These are phyloP conservation scores for Phialophora expanda DNA, from an alignment of 2,329 filamentous ascomycete species.

Conservation along the genomic window DNA sequence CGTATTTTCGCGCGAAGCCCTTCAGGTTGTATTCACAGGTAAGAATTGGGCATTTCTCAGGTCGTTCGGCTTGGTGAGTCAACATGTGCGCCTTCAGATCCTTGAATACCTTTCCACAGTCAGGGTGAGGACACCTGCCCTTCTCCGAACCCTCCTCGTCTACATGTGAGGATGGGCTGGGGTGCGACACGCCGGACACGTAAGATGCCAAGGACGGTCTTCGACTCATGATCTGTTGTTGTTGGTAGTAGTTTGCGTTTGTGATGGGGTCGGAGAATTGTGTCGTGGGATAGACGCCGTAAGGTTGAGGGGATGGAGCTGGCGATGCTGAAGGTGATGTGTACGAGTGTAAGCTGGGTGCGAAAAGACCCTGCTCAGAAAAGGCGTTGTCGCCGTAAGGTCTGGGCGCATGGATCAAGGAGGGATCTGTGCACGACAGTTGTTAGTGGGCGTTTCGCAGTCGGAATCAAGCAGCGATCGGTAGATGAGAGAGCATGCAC, in stretches of 20 bases:
- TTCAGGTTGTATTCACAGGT: conserved; percentile 92
- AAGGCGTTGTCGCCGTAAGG: conserved; percentile 26
- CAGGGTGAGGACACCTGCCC: conserved; percentile 76
- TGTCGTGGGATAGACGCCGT: conserved; percentile 40
- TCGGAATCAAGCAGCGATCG: not conserved
- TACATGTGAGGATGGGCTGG: conserved; percentile 63
- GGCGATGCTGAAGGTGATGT: conserved; percentile 47
- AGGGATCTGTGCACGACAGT: conserved; percentile 30
- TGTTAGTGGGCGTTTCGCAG: conserved; percentile 23
- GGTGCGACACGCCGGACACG: conserved; percentile 67
- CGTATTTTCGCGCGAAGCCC: conserved; percentile 92
- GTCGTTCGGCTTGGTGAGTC: conserved; percentile 87
- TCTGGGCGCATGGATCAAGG: conserved; percentile 33
- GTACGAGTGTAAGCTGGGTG: conserved; percentile 42
- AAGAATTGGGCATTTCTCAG: conserved; percentile 91
- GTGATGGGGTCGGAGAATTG: conserved; percentile 40
- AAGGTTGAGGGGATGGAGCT: conserved; percentile 40
- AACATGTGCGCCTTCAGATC: conserved; percentile 93
- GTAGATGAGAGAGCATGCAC: not conserved
- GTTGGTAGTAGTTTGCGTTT: conserved; percentile 39
- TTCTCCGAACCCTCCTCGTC: conserved; percentile 68
- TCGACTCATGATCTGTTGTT: conserved; percentile 38
- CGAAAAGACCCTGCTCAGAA: conserved; percentile 37
- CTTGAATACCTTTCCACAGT: conserved; percentile 86
- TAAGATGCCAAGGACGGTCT: conserved; percentile 69